Conservation (phyloP, 306 rosid genomes). For the Parietaria judaica region DNA sequence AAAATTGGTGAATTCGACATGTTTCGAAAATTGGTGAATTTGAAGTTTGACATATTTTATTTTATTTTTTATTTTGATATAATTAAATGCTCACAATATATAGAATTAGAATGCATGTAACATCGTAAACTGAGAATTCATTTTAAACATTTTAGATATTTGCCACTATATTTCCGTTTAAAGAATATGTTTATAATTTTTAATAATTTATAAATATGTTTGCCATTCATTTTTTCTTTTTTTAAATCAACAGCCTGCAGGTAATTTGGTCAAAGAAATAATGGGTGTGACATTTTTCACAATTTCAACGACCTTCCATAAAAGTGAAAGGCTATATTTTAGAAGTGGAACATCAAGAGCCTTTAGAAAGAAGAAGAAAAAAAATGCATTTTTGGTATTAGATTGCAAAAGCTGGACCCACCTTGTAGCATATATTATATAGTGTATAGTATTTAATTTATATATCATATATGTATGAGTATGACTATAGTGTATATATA, state of each 20-base stretch:
- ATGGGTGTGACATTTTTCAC: not conserved
- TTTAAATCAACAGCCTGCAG: not conserved
- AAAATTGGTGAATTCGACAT: too few relatives aligned
- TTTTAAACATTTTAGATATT: too few relatives aligned
- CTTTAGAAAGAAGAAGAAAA: conserved; percentile 7
- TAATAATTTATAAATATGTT: not conserved
- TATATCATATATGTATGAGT: too few relatives aligned
- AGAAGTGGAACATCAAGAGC: conserved; percentile 25
- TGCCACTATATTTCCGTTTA: too few relatives aligned
- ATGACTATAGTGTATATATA: not conserved
- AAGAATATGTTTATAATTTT: too few relatives aligned
- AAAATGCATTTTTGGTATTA: conserved; percentile 35
- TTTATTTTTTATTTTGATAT: too few relatives aligned
- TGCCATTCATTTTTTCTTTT: not conserved
- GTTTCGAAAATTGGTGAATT: too few relatives aligned
- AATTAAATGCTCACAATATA: too few relatives aligned
- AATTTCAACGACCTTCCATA: conserved; percentile 13
- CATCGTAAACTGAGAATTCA: too few relatives aligned
- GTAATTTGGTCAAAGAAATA: not conserved
- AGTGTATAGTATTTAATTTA: conserved; percentile 1
- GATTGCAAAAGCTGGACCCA: conserved; percentile 23
- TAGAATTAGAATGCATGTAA: too few relatives aligned
- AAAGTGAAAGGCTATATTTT: conserved; percentile 3
- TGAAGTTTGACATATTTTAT: too few relatives aligned
- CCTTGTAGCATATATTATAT: conserved; percentile 8